These are phyloP conservation scores for Beauveria rudraprayagi DNA, from an alignment of 2,329 filamentous ascomycete species.

Conservation along the genomic window DNA sequence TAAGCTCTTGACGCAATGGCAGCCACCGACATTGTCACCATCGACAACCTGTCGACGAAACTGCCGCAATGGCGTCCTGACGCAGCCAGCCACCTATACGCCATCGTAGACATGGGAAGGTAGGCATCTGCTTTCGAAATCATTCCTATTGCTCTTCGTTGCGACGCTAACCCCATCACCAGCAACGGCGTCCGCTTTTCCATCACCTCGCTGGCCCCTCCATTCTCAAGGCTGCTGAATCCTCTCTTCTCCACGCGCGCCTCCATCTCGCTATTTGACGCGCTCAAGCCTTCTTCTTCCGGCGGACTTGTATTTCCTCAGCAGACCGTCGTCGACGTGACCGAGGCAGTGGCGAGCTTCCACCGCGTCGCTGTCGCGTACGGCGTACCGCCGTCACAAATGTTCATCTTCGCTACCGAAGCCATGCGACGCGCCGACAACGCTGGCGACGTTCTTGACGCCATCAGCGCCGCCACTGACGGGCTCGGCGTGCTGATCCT, in stretches of 20 bases:
- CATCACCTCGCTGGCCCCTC: constrained; percentile 70
- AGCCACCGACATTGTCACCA: constrained; percentile 37
- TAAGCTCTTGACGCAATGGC: constrained; percentile 18
- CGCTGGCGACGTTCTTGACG: constrained; percentile 55
- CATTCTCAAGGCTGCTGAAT: constrained; percentile 61
- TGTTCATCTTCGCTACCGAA: constrained; percentile 78
- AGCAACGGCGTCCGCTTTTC: constrained; percentile 93
- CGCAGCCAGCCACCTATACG: constrained; percentile 42
- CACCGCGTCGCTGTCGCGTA: constrained; percentile 62
- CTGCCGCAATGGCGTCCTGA: constrained; percentile 41
- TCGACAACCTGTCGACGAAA: constrained; percentile 42
- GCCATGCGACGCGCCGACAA: constrained; percentile 78
- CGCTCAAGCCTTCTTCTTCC: constrained; percentile 46
- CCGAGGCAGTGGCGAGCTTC: constrained; percentile 62
- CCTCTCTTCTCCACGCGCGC: constrained; percentile 73
- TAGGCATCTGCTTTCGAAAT: constrained; percentile 17
- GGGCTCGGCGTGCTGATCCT: constrained; percentile 66
- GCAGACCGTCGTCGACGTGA: constrained; percentile 56
- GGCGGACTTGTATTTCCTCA: constrained; percentile 36
- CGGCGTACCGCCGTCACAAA: constrained; percentile 54
- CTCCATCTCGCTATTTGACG: constrained; percentile 81
- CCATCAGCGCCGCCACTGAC: constrained; percentile 51
- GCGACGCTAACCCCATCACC: constrained; percentile 8
- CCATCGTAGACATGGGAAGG: constrained; percentile 55
- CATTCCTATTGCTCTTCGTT: constrained; percentile 7